Base-by-base conservation (phyloP, 306 rosid genomes). In the Quercus mongolica region DNA sequence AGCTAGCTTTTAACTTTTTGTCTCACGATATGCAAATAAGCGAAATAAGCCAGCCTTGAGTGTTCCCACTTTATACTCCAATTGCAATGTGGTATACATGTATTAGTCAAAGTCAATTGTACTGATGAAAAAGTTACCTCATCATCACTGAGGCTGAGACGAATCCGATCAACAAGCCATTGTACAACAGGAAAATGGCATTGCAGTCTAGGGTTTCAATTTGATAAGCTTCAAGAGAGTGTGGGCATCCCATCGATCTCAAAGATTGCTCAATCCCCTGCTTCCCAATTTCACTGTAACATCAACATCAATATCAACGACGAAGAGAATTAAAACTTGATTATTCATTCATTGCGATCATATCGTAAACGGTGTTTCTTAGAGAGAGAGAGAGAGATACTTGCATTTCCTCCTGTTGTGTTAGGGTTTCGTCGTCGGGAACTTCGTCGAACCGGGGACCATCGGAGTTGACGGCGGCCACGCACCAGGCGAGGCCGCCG, bases 201-300 rank as follows among this genome's bases (percentile, higher is more conserved):
- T 83, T 78, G 21, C 30, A 11, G n/a, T 88, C 82, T 26, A 79
- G 81, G 71, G 78, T 68, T 77, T 54, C 79, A 73, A 83, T 38
- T 25, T 82, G 77, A 13, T 74, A 68, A 35, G 41, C 55, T 73
- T 74, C 81, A 52, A 91, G 81, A 71, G 81, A 54, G 85, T 81
- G 54, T n/a, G 92, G 89, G 26, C 89, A 91, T 76, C 88, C 83
- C 8, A 81, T 56, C 79, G 54, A 74, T 78, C 79, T 80, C 25
- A 89, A 57, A 76, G 84, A 79, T 62, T 91, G 90, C 65, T 78
- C 88, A 56, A 87, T 87, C 74, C 64, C 46, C 46, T 41, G 30
- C 26, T 33, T 61, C 63, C 76, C 82, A 17, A 74, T 57, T 54
- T 77, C 79, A 69, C 91, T 74, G 88, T 77, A 80, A 23, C 55